Conservation (phyloP, 352 stramenopile genomes). For the Phytopythium chamaehyphon region DNA sequence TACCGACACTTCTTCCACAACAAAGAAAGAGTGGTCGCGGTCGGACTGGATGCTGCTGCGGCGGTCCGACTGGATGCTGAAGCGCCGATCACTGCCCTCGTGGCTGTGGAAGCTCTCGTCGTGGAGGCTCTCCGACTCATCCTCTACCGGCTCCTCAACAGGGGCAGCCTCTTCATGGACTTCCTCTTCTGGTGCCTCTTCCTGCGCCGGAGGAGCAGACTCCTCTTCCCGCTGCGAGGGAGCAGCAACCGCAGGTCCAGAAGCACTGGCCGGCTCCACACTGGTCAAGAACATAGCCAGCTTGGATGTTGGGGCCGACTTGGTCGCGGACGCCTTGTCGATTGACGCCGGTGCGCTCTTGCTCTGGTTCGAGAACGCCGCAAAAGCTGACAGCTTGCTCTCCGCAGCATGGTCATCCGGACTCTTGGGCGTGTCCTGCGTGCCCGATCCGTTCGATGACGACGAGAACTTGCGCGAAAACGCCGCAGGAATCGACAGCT, state of each 20-base stretch:
- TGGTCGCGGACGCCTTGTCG: constrained; percentile 12
- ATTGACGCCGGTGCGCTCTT: constrained; percentile 7
- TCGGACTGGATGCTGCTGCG: constrained; percentile 8
- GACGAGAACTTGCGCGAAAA: constrained; percentile 44
- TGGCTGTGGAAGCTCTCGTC: background rate
- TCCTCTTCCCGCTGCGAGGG: constrained; percentile 16
- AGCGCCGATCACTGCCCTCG: background rate
- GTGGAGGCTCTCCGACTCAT: background rate
- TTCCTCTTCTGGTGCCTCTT: constrained; percentile 6
- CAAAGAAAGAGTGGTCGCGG: constrained; percentile 31
- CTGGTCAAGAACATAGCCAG: constrained; percentile 64
- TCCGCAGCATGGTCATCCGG: constrained; percentile 11
- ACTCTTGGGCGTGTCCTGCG: constrained; percentile 19
- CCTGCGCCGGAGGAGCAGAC: constrained; percentile 1
- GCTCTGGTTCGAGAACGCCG: constrained; percentile 9
- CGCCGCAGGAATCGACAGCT: constrained; percentile 44
- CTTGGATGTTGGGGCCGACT: constrained; percentile 30
- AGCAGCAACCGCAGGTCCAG: constrained; percentile 7
- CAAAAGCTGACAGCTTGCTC: constrained; percentile 33
- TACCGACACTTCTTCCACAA: constrained; percentile 27
- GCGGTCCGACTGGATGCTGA: constrained; percentile 8
- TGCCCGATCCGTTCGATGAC: constrained; percentile 26
- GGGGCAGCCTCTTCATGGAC: constrained; percentile 9
- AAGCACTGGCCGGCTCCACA: constrained; percentile 27
- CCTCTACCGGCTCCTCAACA: constrained; percentile 16